Conservation (phyloP, 805 yeast genomes). For the Nakazawaea ambrosiae region DNA sequence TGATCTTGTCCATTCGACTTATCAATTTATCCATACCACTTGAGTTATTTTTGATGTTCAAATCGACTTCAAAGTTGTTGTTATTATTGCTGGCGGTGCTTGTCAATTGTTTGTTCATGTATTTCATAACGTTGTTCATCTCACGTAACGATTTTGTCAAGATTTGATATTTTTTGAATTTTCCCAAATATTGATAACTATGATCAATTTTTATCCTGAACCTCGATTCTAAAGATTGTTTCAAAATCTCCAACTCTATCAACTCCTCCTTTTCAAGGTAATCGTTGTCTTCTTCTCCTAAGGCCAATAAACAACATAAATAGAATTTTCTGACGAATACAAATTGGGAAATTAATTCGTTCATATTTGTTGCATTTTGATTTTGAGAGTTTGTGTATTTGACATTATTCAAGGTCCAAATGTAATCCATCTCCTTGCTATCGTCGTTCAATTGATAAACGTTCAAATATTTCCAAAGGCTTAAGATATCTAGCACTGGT, state of each 20-base stretch:
- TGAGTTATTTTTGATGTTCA: not conserved
- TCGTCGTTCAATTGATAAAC: slow-evolving; percentile 4
- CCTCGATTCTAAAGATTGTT: not conserved
- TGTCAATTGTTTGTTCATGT: too few relatives aligned
- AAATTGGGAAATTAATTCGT: slow-evolving; percentile 1
- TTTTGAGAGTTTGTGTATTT: too few relatives aligned
- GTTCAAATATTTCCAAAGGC: slow-evolving; percentile 4
- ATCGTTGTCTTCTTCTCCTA: not conserved
- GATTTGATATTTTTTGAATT: too few relatives aligned
- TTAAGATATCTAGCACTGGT: slow-evolving; percentile 2
- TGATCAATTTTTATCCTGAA: not conserved
- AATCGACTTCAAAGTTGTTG: not conserved
- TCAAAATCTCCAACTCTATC: not conserved
- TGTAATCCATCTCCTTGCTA: slow-evolving; percentile 3
- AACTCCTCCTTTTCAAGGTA: not conserved
- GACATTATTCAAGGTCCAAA: slow-evolving; percentile 4
- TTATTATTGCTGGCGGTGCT: not conserved
- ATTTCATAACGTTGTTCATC: too few relatives aligned
- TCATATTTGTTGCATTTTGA: not conserved
- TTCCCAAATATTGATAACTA: too few relatives aligned
- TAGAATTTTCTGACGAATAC: slow-evolving; percentile 5
- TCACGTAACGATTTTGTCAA: too few relatives aligned
- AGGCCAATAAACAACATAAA: slow-evolving; percentile 5
- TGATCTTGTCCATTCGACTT: slow-evolving; percentile 2
- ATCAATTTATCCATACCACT: slow-evolving; percentile 4